These are phyloP conservation scores for Shiraia sp. DNA, from an alignment of 2,329 filamentous ascomycete species.

Conservation along the genomic window DNA sequence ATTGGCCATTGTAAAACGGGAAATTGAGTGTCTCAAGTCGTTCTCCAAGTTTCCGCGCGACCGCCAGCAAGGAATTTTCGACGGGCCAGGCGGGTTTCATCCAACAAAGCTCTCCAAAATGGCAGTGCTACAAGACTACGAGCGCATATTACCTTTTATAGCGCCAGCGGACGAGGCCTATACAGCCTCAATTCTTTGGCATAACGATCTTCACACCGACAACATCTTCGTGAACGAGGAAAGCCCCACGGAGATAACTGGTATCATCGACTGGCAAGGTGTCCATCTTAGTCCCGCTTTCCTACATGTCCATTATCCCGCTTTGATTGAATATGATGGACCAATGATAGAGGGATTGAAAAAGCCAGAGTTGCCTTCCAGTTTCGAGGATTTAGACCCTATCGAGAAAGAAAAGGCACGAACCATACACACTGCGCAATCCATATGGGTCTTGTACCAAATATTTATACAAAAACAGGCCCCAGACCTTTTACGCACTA, in stretches of 20 bases:
- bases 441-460: slow-evolving; percentile 7
- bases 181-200: slow-evolving; percentile 19
- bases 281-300: slow-evolving; percentile 11
- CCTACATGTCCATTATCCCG: slow-evolving; percentile 4
- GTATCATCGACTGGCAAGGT: slow-evolving; percentile 29
- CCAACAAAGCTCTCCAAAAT: slow-evolving; percentile 15
- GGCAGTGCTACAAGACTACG: slow-evolving; percentile 6
- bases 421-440: slow-evolving; percentile 5
- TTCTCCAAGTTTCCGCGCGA: background rate
- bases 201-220: slow-evolving; percentile 23
- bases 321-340: slow-evolving; percentile 12
- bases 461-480: slow-evolving; percentile 9
- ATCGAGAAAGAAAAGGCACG: background rate
- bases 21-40: slow-evolving; percentile 29
- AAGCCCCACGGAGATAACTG: slow-evolving; percentile 9
- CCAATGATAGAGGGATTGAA: slow-evolving; percentile 1
- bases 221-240: slow-evolving; percentile 22
- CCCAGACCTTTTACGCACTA: slow-evolving; percentile 3
- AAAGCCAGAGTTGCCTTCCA: slow-evolving; percentile 3
- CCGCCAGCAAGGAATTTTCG: slow-evolving; percentile 10
- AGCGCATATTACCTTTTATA: background rate
- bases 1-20: slow-evolving; percentile 30
- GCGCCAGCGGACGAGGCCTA: slow-evolving; percentile 10
- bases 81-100: slow-evolving; percentile 11
- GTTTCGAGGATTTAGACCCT: slow-evolving; percentile 8